Conservation (phyloP, 2,329 filamentous ascomycete genomes). For the Colletotrichum lupini region DNA sequence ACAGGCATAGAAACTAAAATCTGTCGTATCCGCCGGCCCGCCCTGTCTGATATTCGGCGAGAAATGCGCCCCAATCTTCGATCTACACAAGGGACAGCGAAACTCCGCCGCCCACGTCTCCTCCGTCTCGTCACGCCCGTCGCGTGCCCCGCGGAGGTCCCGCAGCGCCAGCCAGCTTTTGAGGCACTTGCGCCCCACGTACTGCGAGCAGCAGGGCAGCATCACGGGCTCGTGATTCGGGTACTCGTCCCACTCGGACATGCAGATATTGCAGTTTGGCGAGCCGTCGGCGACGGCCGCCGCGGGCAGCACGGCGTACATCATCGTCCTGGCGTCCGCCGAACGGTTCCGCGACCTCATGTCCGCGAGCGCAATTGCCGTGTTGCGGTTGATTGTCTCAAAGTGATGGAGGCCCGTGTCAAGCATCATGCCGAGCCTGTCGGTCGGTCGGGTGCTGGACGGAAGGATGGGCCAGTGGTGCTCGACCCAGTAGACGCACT, state of each 20-base stretch:
- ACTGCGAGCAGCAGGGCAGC: conserved; percentile 20
- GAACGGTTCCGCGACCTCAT: not conserved
- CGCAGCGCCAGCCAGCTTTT: conserved; percentile 15
- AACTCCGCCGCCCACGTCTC: conserved; percentile 11
- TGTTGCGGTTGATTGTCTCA: conserved; percentile 17
- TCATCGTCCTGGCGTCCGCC: not conserved
- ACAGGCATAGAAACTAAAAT: not conserved
- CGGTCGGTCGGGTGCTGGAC: too few species aligned
- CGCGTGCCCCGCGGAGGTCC: not conserved
- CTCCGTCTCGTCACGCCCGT: not conserved
- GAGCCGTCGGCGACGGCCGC: not conserved
- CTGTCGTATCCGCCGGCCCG: not conserved
- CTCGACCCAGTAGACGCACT: conserved; percentile 27
- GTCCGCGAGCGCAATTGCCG: not conserved
- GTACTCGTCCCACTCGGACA: not conserved
- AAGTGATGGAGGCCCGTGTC: not conserved
- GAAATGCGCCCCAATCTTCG: conserved; percentile 5
- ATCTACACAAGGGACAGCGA: conserved; percentile 13
- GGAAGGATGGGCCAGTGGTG: conserved; percentile 15
- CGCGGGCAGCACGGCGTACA: not conserved
- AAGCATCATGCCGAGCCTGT: not conserved
- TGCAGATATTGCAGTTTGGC: not conserved
- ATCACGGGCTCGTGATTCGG: conserved; percentile 21
- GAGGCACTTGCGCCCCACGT: conserved; percentile 21
- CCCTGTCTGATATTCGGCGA: not conserved